These are phyloP conservation scores for Podospora pseudocomata DNA, from an alignment of 495 filamentous ascomycete species.

Conservation along the genomic window DNA sequence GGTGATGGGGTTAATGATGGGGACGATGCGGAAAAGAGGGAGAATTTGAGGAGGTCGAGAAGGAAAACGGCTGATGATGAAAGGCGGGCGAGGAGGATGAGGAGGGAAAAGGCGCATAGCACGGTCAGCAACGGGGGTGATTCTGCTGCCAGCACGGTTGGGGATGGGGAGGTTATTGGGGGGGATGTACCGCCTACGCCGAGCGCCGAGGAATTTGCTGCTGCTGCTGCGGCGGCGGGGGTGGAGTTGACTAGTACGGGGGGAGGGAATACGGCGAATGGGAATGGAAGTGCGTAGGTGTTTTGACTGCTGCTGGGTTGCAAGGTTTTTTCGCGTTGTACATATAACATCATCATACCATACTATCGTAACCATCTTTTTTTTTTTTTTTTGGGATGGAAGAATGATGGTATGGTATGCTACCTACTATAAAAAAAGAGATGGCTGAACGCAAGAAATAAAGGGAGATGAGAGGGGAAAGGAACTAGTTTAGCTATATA, in stretches of 20 bases:
- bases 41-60: slow-evolving; percentile 55
- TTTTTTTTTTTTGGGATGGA: neutral
- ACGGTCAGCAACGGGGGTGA: slow-evolving; percentile 23
- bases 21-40: slow-evolving; percentile 52
- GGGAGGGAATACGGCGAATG: neutral
- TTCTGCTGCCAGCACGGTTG: slow-evolving; percentile 2
- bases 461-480: too few relatives aligned
- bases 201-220: slow-evolving; percentile 16
- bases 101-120: slow-evolving; percentile 52
- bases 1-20: slow-evolving; percentile 54
- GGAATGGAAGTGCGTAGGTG: neutral
- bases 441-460: too few relatives aligned
- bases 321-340: too few relatives aligned
- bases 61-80: slow-evolving; percentile 71
- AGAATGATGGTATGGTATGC: neutral
- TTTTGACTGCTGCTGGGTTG: too few relatives aligned
- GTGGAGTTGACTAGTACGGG: neutral
- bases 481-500: neutral
- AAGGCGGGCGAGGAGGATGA: slow-evolving; percentile 53
- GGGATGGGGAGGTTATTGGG: neutral
- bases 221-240: slow-evolving; percentile 16
- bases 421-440: too few relatives aligned
- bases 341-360: too few relatives aligned
- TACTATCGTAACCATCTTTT: too few relatives aligned
- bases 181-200: slow-evolving; percentile 21